Evolutionary conservation across 148 eudicot genomes (phyloP).

Genomic region (Heliosperma pusillum): DNA sequence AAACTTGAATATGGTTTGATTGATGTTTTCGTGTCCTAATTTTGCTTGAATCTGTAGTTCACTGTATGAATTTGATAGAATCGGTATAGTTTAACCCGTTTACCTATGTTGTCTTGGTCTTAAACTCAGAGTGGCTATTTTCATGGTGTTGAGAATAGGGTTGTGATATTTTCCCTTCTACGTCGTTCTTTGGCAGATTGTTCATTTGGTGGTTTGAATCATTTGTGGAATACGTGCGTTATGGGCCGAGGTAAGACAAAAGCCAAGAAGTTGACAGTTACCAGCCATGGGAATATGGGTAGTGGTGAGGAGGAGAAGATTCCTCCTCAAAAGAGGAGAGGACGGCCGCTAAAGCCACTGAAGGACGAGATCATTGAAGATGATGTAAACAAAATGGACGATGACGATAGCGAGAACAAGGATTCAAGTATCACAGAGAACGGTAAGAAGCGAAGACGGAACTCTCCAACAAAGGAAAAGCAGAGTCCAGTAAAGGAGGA

Average conservation of each 20-base stretch:
- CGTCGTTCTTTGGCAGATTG: slow-evolving; percentile 17
- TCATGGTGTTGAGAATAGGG: background rate
- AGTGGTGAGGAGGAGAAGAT: slow-evolving; percentile 86
- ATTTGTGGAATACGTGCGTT: slow-evolving; percentile 13
- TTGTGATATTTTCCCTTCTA: background rate
- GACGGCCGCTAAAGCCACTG: slow-evolving; percentile 66
- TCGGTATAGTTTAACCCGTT: too few species aligned
- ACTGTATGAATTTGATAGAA: background rate
- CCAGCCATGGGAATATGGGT: slow-evolving; percentile 57
- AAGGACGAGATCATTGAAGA: slow-evolving; percentile 56
- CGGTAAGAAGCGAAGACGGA: slow-evolving; percentile 55
- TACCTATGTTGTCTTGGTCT: background rate
- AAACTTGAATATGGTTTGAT: slow-evolving; percentile 1
- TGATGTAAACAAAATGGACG: slow-evolving; percentile 39
- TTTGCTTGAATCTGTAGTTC: background rate
- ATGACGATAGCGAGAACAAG: slow-evolving; percentile 41
- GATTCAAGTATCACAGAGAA: slow-evolving; percentile 35
- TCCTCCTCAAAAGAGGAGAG: slow-evolving; percentile 81
- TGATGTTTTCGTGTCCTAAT: background rate
- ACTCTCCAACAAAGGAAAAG: slow-evolving; percentile 41
- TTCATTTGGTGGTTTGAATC: slow-evolving; percentile 22
- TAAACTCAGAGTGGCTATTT: background rate
- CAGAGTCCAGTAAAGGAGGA: slow-evolving; percentile 42
- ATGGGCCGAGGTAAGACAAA: slow-evolving; percentile 86
- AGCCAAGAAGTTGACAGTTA: slow-evolving; percentile 59